A percentile compares a stretch with the other conserved stretches of the same genome.
phyloP scores from a whole-genome alignment of 2,329 filamentous ascomycete species.

The Penicillium sp. region DNA sequence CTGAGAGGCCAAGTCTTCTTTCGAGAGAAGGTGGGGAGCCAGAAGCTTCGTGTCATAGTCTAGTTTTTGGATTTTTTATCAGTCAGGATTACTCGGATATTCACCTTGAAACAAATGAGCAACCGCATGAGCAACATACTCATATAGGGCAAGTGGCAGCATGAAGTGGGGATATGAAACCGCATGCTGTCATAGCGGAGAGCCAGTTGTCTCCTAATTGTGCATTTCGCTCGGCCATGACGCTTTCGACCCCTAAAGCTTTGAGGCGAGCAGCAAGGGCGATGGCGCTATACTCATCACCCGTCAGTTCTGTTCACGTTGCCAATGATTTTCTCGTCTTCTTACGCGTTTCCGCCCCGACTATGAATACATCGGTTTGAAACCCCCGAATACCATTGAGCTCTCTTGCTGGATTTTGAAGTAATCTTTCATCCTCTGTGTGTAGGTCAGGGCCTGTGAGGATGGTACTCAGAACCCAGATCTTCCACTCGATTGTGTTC shows the following conservation, averaged over 20 bases:
- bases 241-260: neutral
- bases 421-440: neutral
- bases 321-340: neutral
- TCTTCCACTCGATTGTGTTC: neutral
- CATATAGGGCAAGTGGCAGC: neutral
- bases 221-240: neutral
- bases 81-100: neutral
- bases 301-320: neutral
- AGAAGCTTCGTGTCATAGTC: neutral
- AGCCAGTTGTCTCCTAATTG: neutral
- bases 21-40: neutral
- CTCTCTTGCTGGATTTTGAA: neutral
- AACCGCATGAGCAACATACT: neutral
- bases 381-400: neutral
- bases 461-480: neutral
- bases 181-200: neutral
- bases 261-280: neutral
- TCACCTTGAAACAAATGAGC: too few species aligned
- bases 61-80: neutral
- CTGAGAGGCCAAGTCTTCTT: neutral
- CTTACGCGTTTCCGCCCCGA: neutral
- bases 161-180: neutral
- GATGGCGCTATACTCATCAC: neutral
- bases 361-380: neutral
- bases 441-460: neutral